phyloP scores from a whole-genome alignment of 257 asterid genomes.

The Solanum pinnatisectum region DNA sequence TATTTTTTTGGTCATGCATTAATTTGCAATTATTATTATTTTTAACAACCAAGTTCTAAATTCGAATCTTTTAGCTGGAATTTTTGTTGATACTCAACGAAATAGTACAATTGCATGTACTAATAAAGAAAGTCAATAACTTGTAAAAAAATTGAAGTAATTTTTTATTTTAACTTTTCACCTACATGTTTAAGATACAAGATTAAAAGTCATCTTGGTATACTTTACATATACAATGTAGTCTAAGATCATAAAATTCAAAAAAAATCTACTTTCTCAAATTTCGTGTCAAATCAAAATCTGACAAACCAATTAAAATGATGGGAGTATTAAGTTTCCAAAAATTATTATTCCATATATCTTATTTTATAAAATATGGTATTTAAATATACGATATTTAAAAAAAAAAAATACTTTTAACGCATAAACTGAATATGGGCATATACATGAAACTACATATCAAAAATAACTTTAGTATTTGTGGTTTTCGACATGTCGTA shows the following conservation, averaged over 20 bases:
- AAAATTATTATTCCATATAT: neutral
- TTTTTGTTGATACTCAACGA: neutral
- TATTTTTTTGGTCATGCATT: neutral
- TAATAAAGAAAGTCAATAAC: neutral
- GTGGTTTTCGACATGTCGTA: neutral
- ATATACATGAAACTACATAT: neutral
- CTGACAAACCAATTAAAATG: neutral
- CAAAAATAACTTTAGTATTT: neutral
- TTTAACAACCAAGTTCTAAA: neutral
- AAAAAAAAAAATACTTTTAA: no score
- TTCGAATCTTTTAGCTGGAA: neutral
- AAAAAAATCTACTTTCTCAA: rapidly evolving
- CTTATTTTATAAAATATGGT: no score
- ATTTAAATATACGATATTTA: no score
- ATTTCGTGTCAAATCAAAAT: neutral
- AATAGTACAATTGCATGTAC: neutral
- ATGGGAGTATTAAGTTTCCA: neutral
- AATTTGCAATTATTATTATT: neutral
- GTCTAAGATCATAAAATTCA: neutral
- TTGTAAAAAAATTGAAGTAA: neutral
- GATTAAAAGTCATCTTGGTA: no score
- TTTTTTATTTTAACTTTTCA: neutral
- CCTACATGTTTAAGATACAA: neutral
- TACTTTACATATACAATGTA: neutral
- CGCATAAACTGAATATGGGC: neutral